Conservation (phyloP, 106 monocot species). For the Hemerocallis citrina region DNA sequence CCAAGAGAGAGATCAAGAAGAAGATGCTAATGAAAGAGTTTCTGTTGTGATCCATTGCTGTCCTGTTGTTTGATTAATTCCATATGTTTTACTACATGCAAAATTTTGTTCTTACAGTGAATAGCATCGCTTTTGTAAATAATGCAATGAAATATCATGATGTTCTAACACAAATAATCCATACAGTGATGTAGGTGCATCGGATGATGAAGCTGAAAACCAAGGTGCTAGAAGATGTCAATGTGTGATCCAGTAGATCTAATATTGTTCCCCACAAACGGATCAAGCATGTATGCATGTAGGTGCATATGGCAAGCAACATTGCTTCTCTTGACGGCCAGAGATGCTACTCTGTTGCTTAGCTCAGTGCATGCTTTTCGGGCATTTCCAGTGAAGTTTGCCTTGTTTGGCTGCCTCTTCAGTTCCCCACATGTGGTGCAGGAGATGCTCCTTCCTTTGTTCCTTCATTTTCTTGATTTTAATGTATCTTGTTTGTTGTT, state of each 20-base stretch:
- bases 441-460: background rate
- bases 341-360: no score
- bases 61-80: no score
- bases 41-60: no score
- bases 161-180: no score
- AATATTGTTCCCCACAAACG: background rate
- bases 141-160: background rate
- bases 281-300: constrained; percentile 4
- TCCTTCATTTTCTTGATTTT: background rate
- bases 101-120: no score
- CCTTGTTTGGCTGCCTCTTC: background rate
- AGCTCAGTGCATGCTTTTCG: no score
- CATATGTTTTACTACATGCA: no score
- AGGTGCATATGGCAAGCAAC: background rate
- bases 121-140: no score
- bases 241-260: constrained; percentile 34
- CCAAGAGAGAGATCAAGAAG: no score
- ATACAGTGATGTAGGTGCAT: constrained; percentile 18
- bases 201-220: constrained; percentile 16
- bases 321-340: no score
- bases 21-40: no score
- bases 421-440: background rate
- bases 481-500: no score
- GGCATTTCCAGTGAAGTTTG: background rate
- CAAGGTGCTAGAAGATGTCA: constrained; percentile 23